These are phyloP conservation scores for Neurospora sp. DNA, from an alignment of 495 filamentous ascomycete genomes.

Conservation along the genomic window DNA sequence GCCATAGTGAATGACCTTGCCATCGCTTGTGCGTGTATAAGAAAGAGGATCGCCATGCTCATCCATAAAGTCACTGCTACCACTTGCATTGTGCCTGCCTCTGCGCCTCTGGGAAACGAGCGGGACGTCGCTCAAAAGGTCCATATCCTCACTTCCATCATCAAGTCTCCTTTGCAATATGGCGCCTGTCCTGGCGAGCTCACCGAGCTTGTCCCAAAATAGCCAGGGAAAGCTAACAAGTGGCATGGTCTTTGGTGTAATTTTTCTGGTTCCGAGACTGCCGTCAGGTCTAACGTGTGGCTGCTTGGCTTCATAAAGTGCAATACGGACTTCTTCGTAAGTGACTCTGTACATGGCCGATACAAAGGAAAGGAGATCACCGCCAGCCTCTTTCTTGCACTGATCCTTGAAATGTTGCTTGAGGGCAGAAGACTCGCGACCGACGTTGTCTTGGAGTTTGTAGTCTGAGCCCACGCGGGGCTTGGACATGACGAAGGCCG, in stretches of 20 bases:
- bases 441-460: constrained; percentile 77
- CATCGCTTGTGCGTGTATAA: constrained; percentile 15
- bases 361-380: constrained; percentile 57
- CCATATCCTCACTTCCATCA: constrained; percentile 1
- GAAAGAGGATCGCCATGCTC: not conserved
- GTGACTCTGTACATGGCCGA: constrained; percentile 85
- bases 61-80: not conserved
- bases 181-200: constrained; percentile 42
- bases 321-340: constrained; percentile 51
- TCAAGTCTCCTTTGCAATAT: not conserved
- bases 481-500: constrained; percentile 69
- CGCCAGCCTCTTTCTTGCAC: constrained; percentile 54
- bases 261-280: constrained; percentile 22
- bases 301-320: constrained; percentile 36
- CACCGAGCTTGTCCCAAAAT: constrained; percentile 62
- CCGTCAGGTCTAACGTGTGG: constrained; percentile 26
- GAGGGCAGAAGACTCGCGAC: constrained; percentile 48
- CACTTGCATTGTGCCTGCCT: not conserved
- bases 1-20: constrained; percentile 20
- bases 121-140: not conserved
- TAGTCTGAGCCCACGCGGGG: constrained; percentile 59
- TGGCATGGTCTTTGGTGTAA: constrained; percentile 48
- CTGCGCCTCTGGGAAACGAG: not conserved
- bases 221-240: constrained; percentile 94
- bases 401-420: constrained; percentile 55